Percentiles rank a stretch among this genome's conserved stretches.
Conservation (phyloP, 1,139 yeast genomes). For the Dujonia santamariae region DNA sequence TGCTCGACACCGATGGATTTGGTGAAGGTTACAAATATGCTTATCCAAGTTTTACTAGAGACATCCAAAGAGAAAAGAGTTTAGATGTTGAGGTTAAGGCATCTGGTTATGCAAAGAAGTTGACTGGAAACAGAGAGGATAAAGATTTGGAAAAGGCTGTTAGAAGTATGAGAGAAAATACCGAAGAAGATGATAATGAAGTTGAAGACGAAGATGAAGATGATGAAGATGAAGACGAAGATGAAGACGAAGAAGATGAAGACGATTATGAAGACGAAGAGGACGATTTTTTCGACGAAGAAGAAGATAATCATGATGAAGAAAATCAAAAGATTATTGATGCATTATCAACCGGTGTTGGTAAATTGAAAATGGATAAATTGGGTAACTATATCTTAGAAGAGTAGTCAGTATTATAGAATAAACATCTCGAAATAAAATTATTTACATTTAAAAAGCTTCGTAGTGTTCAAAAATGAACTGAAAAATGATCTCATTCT, state of each 20-base stretch:
- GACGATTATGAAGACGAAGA: conserved; percentile 26
- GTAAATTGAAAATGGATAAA: conserved; percentile 70
- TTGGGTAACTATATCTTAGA: conserved; percentile 77
- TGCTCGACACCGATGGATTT: conserved; percentile 74
- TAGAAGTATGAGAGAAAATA: conserved; percentile 51
- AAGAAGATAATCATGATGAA: conserved; percentile 34
- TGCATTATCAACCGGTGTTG: conserved; percentile 61
- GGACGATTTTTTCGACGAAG: conserved; percentile 29
- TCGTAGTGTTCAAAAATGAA: conserved; percentile 5
- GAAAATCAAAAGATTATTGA: conserved; percentile 73
- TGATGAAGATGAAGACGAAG: conserved; percentile 27
- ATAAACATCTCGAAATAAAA: background rate
- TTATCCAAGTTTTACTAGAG: conserved; percentile 77
- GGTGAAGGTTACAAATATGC: conserved; percentile 79
- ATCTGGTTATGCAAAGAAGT: conserved; percentile 82
- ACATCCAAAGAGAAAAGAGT: conserved; percentile 62
- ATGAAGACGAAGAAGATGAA: conserved; percentile 25
- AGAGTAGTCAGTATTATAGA: conserved; percentile 19
- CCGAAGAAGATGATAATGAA: conserved; percentile 26
- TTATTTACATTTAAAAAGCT: conserved; percentile 2
- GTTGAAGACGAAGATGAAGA: conserved; percentile 25
- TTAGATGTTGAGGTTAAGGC: conserved; percentile 87
- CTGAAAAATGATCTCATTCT: too few relatives aligned
- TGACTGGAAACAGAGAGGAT: conserved; percentile 42
- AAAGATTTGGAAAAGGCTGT: conserved; percentile 77